phyloP scores from a whole-genome alignment of 2,329 filamentous ascomycete species.

The Coniella vitis region DNA sequence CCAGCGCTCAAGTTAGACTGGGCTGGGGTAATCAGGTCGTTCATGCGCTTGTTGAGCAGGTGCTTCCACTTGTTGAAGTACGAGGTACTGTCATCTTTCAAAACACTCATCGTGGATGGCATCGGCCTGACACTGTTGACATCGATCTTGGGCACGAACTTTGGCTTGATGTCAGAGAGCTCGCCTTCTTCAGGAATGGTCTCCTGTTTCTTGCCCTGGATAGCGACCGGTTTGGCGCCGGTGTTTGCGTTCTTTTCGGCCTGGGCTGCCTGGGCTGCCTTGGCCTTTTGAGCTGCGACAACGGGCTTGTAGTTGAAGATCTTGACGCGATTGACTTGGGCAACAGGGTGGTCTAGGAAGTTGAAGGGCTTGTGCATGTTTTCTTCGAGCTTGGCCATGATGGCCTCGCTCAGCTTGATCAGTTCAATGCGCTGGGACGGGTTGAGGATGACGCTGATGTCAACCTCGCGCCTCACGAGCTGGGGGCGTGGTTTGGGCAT shows the following conservation, averaged over 20 bases:
- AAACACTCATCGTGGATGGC: constrained; percentile 38
- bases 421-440: constrained; percentile 45
- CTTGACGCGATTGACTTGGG: constrained; percentile 13
- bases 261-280: too few species aligned
- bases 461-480: constrained; percentile 36
- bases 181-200: constrained; percentile 4
- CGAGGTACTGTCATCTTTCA: constrained; percentile 62
- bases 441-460: constrained; percentile 44
- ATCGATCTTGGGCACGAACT: constrained; percentile 9
- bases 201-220: constrained; percentile 4
- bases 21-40: constrained; percentile 54
- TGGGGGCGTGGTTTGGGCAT: constrained; percentile 31
- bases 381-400: constrained; percentile 7
- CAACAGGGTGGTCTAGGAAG: constrained; percentile 25
- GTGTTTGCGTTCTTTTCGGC: background rate
- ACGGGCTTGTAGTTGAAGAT: constrained; percentile 11
- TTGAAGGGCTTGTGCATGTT: constrained; percentile 47
- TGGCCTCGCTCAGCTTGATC: constrained; percentile 36
- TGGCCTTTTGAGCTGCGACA: background rate
- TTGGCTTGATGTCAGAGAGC: constrained; percentile 2
- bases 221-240: background rate
- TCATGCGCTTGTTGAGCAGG: constrained; percentile 60
- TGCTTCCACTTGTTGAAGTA: constrained; percentile 79
- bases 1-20: constrained; percentile 24
- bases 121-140: constrained; percentile 22